Evolutionary conservation across 345 rosid genomes (phyloP).

Genomic region (Cardamine resedifolia): DNA sequence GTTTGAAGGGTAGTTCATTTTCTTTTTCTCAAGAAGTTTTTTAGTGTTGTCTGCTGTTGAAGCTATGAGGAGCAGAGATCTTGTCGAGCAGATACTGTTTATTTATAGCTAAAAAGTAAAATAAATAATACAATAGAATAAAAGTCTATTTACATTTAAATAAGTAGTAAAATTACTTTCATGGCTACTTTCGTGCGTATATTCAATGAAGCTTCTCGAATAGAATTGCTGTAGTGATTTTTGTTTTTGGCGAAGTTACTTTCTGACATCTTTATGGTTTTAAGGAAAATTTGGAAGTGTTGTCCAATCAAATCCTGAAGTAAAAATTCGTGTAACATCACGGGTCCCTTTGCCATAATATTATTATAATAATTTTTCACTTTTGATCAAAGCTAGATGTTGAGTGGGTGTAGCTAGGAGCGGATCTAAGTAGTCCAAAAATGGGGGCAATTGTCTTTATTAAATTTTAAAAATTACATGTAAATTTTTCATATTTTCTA

Average conservation of each 20-base stretch:
- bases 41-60: conserved; percentile 2
- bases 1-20: conserved; percentile 39
- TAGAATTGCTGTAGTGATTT: conserved; percentile 12
- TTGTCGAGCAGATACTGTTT: conserved; percentile 18
- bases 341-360: conserved; percentile 19
- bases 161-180: conserved; percentile 5
- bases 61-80: conserved; percentile 26
- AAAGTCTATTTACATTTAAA: conserved; percentile 17
- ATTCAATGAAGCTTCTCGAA: conserved; percentile 29
- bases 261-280: conserved; percentile 8
- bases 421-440: too few species aligned
- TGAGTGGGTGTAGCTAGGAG: conserved; percentile 16
- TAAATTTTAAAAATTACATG: too few species aligned
- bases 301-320: conserved; percentile 10
- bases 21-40: neutral
- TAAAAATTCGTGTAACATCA: conserved; percentile 7
- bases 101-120: conserved; percentile 17
- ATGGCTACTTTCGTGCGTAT: conserved; percentile 21
- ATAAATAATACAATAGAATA: neutral
- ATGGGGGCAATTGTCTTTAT: too few species aligned
- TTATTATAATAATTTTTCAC: neutral
- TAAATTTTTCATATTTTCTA: too few species aligned
- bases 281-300: neutral
- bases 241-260: too few species aligned
- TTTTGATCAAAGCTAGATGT: conserved; percentile 14